These are phyloP conservation scores for Fusarium dimerum DNA, from an alignment of 2,329 filamentous ascomycete species.

Conservation along the genomic window DNA sequence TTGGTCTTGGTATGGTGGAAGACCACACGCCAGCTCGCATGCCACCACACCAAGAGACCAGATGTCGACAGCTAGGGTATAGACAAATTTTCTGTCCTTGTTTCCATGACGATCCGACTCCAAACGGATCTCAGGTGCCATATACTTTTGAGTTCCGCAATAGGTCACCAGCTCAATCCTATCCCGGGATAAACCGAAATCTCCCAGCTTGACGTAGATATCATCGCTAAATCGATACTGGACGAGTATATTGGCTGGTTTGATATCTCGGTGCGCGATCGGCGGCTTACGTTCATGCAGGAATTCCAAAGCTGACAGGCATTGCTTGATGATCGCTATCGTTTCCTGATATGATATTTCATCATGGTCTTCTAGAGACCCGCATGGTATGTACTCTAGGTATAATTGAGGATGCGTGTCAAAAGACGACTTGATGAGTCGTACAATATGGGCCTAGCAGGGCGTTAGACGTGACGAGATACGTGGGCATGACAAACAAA, in stretches of 20 bases:
- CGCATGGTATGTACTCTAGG: conserved; percentile 12
- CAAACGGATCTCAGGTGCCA: conserved; percentile 75
- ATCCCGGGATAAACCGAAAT: conserved; percentile 91
- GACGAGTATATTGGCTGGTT: conserved; percentile 87
- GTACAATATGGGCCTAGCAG: conserved; percentile 15
- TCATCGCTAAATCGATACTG: conserved; percentile 67
- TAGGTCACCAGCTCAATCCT: conserved; percentile 89
- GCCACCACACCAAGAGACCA: conserved; percentile 87
- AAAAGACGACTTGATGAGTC: conserved; percentile 1
- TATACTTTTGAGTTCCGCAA: conserved; percentile 85
- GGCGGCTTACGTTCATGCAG: conserved; percentile 10
- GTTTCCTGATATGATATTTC: conserved; percentile 15
- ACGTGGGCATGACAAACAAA: conserved; percentile 6
- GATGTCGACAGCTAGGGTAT: conserved; percentile 85
- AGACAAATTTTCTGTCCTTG: conserved; percentile 55
- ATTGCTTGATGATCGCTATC: conserved; percentile 12
- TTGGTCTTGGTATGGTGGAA: conserved; percentile 1
- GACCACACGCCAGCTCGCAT: conserved; percentile 10
- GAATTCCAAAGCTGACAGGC: conserved; percentile 15
- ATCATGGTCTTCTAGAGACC: neutral
- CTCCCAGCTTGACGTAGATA: conserved; percentile 79
- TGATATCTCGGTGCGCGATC: conserved; percentile 92
- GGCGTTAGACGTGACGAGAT: conserved; percentile 2
- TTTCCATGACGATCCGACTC: neutral
- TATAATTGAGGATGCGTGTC: conserved; percentile 3